These are phyloP conservation scores for Polymyxa betae DNA, from an alignment of 208 protist genomes.

Conservation along the genomic window DNA sequence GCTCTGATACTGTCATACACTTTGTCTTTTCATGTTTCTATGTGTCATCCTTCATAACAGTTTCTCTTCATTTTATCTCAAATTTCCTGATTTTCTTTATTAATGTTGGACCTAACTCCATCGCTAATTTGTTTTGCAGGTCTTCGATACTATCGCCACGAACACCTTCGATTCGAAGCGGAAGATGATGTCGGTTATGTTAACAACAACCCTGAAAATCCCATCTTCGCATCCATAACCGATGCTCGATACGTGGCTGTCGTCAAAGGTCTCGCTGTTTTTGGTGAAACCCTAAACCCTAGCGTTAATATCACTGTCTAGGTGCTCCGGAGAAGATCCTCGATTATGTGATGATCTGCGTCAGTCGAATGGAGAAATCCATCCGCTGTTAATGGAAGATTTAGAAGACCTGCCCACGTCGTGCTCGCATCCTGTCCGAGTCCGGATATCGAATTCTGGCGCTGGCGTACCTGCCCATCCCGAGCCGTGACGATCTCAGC, in stretches of 20 bases:
- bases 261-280: not conserved
- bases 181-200: slow-evolving; percentile 60
- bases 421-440: not conserved
- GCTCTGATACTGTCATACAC: too few species aligned
- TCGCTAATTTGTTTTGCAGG: too few species aligned
- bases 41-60: too few species aligned
- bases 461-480: slow-evolving; percentile 50
- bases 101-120: too few species aligned
- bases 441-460: slow-evolving; percentile 53
- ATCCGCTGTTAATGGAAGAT: not conserved
- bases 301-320: not conserved
- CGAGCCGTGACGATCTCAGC: not conserved
- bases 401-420: not conserved
- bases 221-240: not conserved
- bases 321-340: not conserved
- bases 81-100: too few species aligned
- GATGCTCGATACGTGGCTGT: not conserved
- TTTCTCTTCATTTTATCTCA: too few species aligned
- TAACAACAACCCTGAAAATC: not conserved
- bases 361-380: not conserved
- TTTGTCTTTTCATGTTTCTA: too few species aligned
- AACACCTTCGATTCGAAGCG: slow-evolving; percentile 36
- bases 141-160: too few species aligned
- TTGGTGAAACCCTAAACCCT: not conserved
- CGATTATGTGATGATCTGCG: not conserved